A percentile compares a stretch with the other conserved stretches of the same genome.
Evolutionary conservation across 257 asterid species (phyloP).

Genomic region (Parsonsia alboflavescens): DNA sequence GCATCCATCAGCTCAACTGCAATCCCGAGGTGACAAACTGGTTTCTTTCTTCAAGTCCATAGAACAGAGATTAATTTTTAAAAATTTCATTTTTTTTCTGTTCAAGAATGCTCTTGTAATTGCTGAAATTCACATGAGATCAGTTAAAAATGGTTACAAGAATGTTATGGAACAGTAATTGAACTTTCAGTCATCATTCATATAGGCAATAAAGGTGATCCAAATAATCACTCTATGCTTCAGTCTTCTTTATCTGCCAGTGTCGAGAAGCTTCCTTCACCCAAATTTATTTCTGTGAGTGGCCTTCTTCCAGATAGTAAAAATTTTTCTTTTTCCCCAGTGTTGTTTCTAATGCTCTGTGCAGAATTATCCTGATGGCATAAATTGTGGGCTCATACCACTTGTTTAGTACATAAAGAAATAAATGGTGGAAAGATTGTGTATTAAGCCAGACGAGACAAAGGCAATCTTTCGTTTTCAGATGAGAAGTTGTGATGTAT

Average conservation of each 20-base stretch:
- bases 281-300: neutral
- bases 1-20: neutral
- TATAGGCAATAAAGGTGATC: neutral
- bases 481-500: neutral
- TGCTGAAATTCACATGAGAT: neutral
- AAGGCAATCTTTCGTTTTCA: neutral
- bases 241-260: neutral
- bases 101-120: neutral
- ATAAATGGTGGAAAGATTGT: neutral
- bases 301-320: neutral
- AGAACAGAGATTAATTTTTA: neutral
- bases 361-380: neutral
- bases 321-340: neutral
- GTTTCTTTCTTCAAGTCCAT: neutral
- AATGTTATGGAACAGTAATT: neutral
- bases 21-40: neutral
- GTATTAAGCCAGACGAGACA: neutral
- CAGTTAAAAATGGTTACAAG: neutral
- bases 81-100: neutral
- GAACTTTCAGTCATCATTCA: neutral
- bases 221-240: neutral
- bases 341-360: neutral
- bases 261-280: neutral
- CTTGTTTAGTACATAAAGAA: neutral
- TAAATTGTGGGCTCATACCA: neutral